Base-by-base conservation (phyloP, 1,284 basidiomycete species). In the Mycena citricolor region DNA sequence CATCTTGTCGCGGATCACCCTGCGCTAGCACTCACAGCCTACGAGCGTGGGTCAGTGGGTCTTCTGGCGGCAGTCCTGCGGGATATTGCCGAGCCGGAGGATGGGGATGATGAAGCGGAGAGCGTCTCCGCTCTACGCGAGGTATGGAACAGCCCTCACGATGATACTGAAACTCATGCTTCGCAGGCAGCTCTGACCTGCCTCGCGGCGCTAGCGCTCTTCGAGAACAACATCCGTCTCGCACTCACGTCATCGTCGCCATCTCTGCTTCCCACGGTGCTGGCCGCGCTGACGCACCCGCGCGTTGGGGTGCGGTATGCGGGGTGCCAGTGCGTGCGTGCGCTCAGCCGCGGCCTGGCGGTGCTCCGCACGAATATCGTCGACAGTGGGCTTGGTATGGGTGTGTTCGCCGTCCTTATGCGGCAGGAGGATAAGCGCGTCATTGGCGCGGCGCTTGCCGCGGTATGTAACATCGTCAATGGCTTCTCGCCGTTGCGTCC, bases 321-420 rank as follows among this genome's bases (percentile, higher is more conserved):
- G 0, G 86, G 89, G 0, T 91, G 89, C 59, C 91, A 94, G 57
- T 86, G 86, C 53, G 76, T 90, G 2, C 73, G 92, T n/a, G 86
- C 87, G 0, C 69, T 95, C 25, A 81, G 81, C 33, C 77, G 93
- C 16, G 82, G 83, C 1, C 81, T 92, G 0, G 77, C 82, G 0
- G 83, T 92, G 2, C 66, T 94, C 31, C 71, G 90, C 19, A 94
- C 91, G 25, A 90, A 79, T 44, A 74, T 95, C 8, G 77, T 91
- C 8, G 93, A 95, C 57, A 81, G 79, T 20, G 90, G 87, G 1
- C 68, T 93, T 6, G 90, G 87, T 0, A 67, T 81, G 57, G 74
- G 76, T 14, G 72, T 94, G 4, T 80, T 89, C 46, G 66, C 73
- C 30, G 63, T 86, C 11, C 76, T 90, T 32, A 67, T 70, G 44